These are phyloP conservation scores for Fragilariopsis cylindrus DNA, from an alignment of 108 stramenopile genomes.

Conservation along the genomic window DNA sequence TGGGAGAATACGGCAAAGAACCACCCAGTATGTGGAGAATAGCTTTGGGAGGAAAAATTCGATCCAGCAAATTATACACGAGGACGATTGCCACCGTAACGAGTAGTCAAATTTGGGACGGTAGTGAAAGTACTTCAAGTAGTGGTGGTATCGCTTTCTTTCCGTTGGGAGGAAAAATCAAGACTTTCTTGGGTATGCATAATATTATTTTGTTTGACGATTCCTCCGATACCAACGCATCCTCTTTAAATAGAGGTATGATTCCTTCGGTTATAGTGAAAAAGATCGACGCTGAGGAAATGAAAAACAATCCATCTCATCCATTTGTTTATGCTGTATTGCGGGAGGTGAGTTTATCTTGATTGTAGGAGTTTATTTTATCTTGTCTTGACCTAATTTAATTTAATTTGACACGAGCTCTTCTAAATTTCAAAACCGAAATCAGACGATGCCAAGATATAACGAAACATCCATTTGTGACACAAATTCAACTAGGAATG, in stretches of 20 bases:
- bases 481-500: too few relatives aligned
- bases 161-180: too few relatives aligned
- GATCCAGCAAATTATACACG: conserved; percentile 11
- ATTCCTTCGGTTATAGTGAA: conserved; percentile 1
- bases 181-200: too few relatives aligned
- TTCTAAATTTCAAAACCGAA: too few relatives aligned
- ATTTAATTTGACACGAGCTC: too few relatives aligned
- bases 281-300: neutral
- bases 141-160: too few relatives aligned
- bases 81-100: conserved; percentile 1
- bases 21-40: conserved; percentile 50
- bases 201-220: neutral
- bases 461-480: too few relatives aligned
- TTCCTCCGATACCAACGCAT: neutral
- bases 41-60: conserved; percentile 44
- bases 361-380: too few relatives aligned
- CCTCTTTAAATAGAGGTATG: neutral
- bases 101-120: neutral
- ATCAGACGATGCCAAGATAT: too few relatives aligned
- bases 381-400: too few relatives aligned
- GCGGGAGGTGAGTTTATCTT: conserved; percentile 36
- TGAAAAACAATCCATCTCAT: conserved; percentile 48
- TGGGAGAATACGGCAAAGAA: conserved; percentile 34
- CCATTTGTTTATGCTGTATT: conserved; percentile 65
- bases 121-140: too few relatives aligned